Base-by-base conservation (phyloP, 2,329 filamentous ascomycete species). In the Trichoderma arundinaceum region DNA sequence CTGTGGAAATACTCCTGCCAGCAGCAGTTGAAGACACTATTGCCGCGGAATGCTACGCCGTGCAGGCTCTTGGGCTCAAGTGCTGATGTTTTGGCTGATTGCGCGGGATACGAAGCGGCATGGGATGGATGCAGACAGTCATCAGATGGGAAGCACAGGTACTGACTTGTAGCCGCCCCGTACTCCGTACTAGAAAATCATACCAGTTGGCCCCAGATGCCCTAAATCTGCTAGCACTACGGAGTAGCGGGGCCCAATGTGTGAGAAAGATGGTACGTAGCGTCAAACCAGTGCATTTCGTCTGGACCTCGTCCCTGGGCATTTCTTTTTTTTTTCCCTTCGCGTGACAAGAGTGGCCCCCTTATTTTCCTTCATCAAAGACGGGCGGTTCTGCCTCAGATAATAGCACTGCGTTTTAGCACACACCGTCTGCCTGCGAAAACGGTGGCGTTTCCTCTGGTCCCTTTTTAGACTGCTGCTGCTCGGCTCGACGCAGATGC, bases 181-280 rank as follows among this genome's bases (percentile, higher is more conserved):
- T 61, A 51, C 48, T 51, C 46, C 35, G 19, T 51, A 38, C 58
- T 61, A 43, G 19, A 22, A 51, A 52, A 51, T 52, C 38, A 22
- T 53, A 44, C 28, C 48, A 53, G 48, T 38, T 53, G 59, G 48
- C 38, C 59, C 59, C 59, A 52, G 48, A 52, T 62, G 39, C 48
- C 59, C 49, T n/a, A 53, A 41, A 17, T 13, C 58, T 52, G 48
- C 46, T 62, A 62, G 59, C 59, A 62, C 38, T 39, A 53, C 48
- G 59, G 48, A 62, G 59, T 41, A 53, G 46, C 15, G 59, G 59
- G 48, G 38, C 28, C 9, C 8, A 35, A 53, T 22, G 38, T 19
- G 59, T 35, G 48, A 62, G 59, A 44, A 53, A 12, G 46, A 13
- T 43, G 48, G 48, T 61, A 51, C 58, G 10, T 61, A 33, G 58